These are phyloP conservation scores for Gyromitra esculenta DNA, from an alignment of 2,329 filamentous ascomycete species.

Conservation along the genomic window DNA sequence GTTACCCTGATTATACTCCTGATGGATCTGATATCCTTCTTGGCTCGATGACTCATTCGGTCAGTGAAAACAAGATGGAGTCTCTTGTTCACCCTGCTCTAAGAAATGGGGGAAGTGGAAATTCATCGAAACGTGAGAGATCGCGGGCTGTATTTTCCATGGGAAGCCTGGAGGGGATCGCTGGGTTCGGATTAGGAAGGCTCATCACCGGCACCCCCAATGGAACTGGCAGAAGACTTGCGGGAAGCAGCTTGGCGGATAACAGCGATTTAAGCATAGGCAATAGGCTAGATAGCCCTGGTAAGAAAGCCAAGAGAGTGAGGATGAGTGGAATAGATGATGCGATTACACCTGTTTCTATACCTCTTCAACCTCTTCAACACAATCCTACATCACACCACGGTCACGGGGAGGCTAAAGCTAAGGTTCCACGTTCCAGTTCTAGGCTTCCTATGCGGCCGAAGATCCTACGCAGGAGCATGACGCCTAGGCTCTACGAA, in stretches of 20 bases:
- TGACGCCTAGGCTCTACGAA: constrained; percentile 54
- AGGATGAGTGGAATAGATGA: constrained; percentile 44
- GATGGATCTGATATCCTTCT: constrained; percentile 31
- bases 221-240: constrained; percentile 41
- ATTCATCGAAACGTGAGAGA: constrained; percentile 7
- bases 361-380: constrained; percentile 22
- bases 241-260: constrained; percentile 48
- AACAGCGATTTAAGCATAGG: constrained; percentile 43
- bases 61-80: constrained; percentile 38
- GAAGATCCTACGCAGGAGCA: constrained; percentile 49
- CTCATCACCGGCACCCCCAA: constrained; percentile 44
- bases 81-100: constrained; percentile 50
- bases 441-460: constrained; percentile 45
- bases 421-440: constrained; percentile 5
- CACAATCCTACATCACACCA: constrained; percentile 4
- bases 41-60: constrained; percentile 37
- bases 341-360: constrained; percentile 1
- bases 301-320: constrained; percentile 28
- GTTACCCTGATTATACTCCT: constrained; percentile 23
- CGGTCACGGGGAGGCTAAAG: not conserved
- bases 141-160: constrained; percentile 42
- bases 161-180: constrained; percentile 49
- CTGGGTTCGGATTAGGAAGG: constrained; percentile 43
- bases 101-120: constrained; percentile 24
- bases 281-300: constrained; percentile 32